These are phyloP conservation scores for Sisymbrium altissimum DNA, from an alignment of 345 rosid genomes.

Conservation along the genomic window DNA sequence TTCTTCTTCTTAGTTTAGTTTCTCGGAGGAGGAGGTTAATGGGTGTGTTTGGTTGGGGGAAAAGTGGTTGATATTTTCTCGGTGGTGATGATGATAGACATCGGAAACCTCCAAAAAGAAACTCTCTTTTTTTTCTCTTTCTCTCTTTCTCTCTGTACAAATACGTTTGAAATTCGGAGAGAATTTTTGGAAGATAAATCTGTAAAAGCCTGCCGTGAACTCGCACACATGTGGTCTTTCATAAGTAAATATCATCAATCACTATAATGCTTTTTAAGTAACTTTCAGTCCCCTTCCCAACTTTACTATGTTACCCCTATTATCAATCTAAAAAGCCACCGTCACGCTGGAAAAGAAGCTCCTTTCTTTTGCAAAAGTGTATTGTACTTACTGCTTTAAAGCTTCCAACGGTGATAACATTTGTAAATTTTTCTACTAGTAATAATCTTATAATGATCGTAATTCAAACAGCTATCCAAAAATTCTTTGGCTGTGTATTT, in stretches of 20 bases:
- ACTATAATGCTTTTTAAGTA: background rate
- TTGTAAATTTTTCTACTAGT: too few species aligned
- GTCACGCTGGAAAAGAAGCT: too few species aligned
- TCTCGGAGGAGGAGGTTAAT: background rate
- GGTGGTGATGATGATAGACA: constrained; percentile 18
- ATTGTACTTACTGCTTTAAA: too few species aligned
- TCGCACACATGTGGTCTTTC: constrained; percentile 6
- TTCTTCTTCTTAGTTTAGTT: too few species aligned
- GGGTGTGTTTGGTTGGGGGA: constrained; percentile 17
- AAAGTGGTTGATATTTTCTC: constrained; percentile 1
- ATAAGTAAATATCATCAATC: background rate
- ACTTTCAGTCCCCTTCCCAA: background rate
- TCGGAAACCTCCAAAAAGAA: constrained; percentile 27
- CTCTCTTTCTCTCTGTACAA: too few species aligned
- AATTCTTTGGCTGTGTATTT: too few species aligned
- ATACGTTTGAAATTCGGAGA: background rate
- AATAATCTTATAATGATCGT: too few species aligned
- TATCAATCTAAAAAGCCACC: background rate
- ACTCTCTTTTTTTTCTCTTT: too few species aligned
- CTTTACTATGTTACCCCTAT: background rate
- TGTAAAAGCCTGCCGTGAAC: constrained; percentile 45
- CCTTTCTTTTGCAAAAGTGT: too few species aligned
- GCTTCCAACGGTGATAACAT: background rate
- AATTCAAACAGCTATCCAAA: too few species aligned
- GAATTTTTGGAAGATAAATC: constrained; percentile 27